Evolutionary conservation across 1,139 yeast genomes (phyloP), one percentile per base, ranked within the genome.

Genomic region (Suhomyces bokatorum): DNA sequence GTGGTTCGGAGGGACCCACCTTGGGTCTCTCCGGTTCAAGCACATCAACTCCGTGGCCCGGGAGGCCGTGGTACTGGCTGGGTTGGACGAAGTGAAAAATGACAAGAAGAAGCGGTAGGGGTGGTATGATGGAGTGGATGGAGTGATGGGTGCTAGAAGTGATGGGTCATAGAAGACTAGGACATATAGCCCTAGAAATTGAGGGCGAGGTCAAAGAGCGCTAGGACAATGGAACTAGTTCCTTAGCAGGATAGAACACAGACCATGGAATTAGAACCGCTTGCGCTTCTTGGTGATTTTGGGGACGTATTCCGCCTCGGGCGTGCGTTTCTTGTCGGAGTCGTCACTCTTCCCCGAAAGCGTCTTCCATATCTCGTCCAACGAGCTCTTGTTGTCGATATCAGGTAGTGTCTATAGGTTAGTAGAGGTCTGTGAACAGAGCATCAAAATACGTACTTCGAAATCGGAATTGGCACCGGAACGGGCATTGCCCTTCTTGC

Each of bases 21-120:
- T 93, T 26, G 99, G 99, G 0, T 95, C 98, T 0, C 97, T 89
- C 61, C 69, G 97, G 50, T 93, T 93, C 70, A 90, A 87, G 58
- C 99, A 93, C 62, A 95, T 93, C 48, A 93, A 91, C 57, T 76
- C 91, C 3, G 81, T 89, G 1, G 95, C 98, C 0, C 71, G 98
- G 56, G 95, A 90, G 44, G 97, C 90, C 0, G 74, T 93, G 1
- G 67, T 85, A 1, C 75, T 70, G 45, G 95, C 89, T 1, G 81
- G 80, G 0, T 80, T 83, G 37, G 14, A 46, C 17, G 22, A 44
- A 47, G 50, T 44, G 48, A 43, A 52, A 53, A 55, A 45, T 44
- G 51, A 41, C 49, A 52, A 60, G 54, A 60, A 62, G 57, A 59
- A 59, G 51, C 55, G 57, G 47, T 54, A 60, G 34, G 22, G 27